These are phyloP conservation scores for Mortierella sp. DNA, from an alignment of 371 early-diverging fungal species.

Conservation along the genomic window DNA sequence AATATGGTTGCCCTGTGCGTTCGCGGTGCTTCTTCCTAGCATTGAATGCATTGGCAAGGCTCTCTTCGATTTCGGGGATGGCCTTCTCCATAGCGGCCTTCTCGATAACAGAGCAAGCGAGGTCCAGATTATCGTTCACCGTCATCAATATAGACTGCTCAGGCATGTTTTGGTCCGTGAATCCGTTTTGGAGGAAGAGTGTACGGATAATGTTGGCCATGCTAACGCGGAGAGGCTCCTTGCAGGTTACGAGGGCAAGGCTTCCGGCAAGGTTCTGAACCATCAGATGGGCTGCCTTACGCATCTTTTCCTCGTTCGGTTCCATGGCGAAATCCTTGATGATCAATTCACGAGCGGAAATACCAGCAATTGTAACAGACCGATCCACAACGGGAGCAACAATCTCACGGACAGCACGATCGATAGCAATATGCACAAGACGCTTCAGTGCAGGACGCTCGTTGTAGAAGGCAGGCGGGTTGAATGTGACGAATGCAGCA, in stretches of 20 bases:
- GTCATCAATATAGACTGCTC: conserved; percentile 84
- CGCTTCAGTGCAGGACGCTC: conserved; percentile 85
- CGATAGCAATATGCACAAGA: conserved; percentile 87
- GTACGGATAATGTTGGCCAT: conserved; percentile 82
- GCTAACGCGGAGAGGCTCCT: conserved; percentile 92
- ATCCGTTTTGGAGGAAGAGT: conserved; percentile 83
- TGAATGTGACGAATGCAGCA: conserved; percentile 76
- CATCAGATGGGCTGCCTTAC: conserved; percentile 94
- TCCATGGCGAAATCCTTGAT: conserved; percentile 95
- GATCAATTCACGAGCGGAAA: conserved; percentile 90
- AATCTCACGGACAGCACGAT: conserved; percentile 87
- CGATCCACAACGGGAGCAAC: conserved; percentile 90
- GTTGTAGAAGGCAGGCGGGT: conserved; percentile 78
- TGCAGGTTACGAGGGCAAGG: conserved; percentile 91
- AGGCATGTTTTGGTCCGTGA: conserved; percentile 81
- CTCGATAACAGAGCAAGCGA: conserved; percentile 92
- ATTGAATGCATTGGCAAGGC: conserved; percentile 71
- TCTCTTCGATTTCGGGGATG: conserved; percentile 85
- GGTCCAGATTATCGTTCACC: conserved; percentile 90
- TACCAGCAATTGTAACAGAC: conserved; percentile 90
- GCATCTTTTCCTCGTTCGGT: conserved; percentile 91
- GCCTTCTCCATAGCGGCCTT: conserved; percentile 94
- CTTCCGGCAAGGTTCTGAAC: conserved; percentile 85
- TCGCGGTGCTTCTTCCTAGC: conserved; percentile 90
- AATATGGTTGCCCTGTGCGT: conserved; percentile 88